phyloP scores from a whole-genome alignment of 345 rosid genomes.

The Euphorbia peplus region DNA sequence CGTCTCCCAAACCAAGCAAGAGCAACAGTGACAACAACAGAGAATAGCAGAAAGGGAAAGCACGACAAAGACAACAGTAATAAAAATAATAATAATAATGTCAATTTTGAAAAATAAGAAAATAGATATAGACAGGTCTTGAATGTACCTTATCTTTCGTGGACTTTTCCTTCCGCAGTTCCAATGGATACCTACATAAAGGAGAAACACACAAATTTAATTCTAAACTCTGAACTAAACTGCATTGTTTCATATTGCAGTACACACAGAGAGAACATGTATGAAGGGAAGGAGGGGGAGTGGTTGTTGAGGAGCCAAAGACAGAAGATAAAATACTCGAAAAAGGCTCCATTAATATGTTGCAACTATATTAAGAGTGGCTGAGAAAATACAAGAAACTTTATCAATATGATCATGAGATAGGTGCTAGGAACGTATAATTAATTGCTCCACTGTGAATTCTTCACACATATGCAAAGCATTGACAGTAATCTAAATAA shows the following conservation, averaged over 20 bases:
- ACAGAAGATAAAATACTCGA: background rate
- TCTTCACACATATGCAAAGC: slow-evolving; percentile 5
- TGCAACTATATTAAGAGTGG: background rate
- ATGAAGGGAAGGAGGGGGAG: background rate
- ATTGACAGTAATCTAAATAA: too few species aligned
- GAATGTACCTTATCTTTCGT: slow-evolving; percentile 74
- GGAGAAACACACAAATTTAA: background rate
- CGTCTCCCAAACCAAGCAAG: background rate
- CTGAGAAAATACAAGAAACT: background rate
- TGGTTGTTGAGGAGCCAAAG: too few species aligned
- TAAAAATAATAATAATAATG: too few species aligned
- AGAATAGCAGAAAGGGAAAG: background rate
- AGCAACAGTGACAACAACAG: background rate
- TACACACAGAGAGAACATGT: background rate
- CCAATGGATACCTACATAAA: slow-evolving; percentile 80
- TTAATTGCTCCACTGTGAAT: background rate
- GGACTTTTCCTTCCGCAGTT: slow-evolving; percentile 86
- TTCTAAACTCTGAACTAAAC: background rate
- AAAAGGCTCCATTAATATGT: background rate
- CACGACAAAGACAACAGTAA: background rate
- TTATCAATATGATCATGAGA: background rate
- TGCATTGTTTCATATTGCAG: background rate
- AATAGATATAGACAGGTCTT: background rate
- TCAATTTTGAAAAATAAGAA: background rate
- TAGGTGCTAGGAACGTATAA: background rate